phyloP scores from a whole-genome alignment of 805 yeast genomes.

The Vanderwaltozyma tropicalis region DNA sequence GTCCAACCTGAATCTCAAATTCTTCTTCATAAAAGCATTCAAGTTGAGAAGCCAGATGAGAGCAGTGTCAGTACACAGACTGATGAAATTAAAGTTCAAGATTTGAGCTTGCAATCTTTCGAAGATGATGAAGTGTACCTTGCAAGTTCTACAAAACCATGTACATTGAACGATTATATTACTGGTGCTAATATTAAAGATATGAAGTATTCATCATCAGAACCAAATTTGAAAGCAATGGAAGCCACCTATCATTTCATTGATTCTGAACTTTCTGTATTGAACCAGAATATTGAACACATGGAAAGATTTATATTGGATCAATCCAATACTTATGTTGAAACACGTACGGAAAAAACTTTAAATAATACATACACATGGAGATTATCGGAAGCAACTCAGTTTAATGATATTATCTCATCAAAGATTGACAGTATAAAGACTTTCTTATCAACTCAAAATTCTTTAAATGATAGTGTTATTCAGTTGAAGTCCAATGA shows the following conservation, averaged over 20 bases:
- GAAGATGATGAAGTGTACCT: constrained; percentile 25
- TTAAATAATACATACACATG: constrained; percentile 27
- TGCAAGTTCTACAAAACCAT: constrained; percentile 12
- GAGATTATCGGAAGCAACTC: constrained; percentile 28
- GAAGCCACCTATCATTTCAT: constrained; percentile 21
- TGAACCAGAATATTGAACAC: constrained; percentile 24
- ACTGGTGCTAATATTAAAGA: constrained; percentile 13
- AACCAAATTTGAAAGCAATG: constrained; percentile 13
- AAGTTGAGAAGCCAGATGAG: constrained; percentile 1
- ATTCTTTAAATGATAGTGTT: too few species aligned
- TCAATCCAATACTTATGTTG: constrained; percentile 20
- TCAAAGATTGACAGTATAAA: not conserved
- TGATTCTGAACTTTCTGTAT: constrained; percentile 27
- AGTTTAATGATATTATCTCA: constrained; percentile 8
- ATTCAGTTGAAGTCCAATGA: too few species aligned
- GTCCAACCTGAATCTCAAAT: not conserved
- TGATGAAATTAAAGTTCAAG: constrained; percentile 5
- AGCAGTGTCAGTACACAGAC: constrained; percentile 14
- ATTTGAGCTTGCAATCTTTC: constrained; percentile 12
- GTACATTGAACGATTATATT: constrained; percentile 11
- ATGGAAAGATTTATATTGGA: constrained; percentile 26
- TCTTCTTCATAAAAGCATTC: constrained; percentile 2
- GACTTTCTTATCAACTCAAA: not conserved
- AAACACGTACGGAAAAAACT: constrained; percentile 20
- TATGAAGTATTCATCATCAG: constrained; percentile 6